Base-by-base conservation (phyloP, 2,329 filamentous ascomycete genomes). In the Madurella fahalii region DNA sequence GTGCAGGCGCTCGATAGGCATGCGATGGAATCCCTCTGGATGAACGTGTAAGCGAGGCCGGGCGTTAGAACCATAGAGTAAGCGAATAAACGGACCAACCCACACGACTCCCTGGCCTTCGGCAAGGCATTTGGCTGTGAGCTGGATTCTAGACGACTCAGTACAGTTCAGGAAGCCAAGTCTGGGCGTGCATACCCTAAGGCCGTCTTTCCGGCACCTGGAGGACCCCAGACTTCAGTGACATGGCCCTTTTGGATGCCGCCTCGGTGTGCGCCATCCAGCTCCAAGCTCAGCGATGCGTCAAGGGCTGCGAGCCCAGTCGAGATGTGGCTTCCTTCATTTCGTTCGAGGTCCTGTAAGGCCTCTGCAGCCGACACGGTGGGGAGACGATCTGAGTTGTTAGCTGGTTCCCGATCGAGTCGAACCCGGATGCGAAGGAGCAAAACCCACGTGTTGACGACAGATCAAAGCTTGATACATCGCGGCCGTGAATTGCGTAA, bases 191-290 rank as follows among this genome's bases (percentile, higher is more conserved):
- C 82, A 72, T 77, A 93, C 88, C 86, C 88, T 63, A 96, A 75
- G 12, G 86, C 79, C 4, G 90, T 95, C 76, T 95, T 96, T 31
- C 92, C 93, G 25, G 82, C 82, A 1, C 91, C 92, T 9, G 90
- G 87, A 11, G 92, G 90, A 0, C 93, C 93, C 81, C 89, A 95
- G 47, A 96, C 74, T 70, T 97, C 93, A 3, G 88, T 89, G 41
- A 96, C 78, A 68, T 90, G 88, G 13, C 91, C 90, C 53, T 85
- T 82, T 57, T 80, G 80, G 46, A 95, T 76, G 4, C 90, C 91
- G 16, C 80, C 59, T 4, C 20, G 39, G 25, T 16, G 46, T 30
- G 78, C 51, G 57, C 43, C 20, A 52, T 50, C 49, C 11, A 61
- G 41, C 17, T 57, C 58, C 15, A 57, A 34, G 9, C 52, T 44